Percentiles rank a stretch among this genome's conserved stretches.
Evolutionary conservation across 139 green algal species (phyloP).

Genomic region (Chlamydomonas eustigma): DNA sequence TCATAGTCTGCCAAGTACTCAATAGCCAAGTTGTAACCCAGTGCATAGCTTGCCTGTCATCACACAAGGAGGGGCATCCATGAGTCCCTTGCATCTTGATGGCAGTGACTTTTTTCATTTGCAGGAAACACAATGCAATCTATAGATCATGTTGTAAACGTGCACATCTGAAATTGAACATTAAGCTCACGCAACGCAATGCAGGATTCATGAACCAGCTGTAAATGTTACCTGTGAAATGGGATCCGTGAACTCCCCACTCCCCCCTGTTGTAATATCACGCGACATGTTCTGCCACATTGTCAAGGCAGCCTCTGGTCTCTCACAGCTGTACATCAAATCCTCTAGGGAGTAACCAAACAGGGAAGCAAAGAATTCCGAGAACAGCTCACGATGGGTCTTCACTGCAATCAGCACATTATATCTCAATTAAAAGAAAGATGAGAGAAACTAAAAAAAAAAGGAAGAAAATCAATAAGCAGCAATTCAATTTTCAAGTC

Average conservation of each 20-base stretch:
- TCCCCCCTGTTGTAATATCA: conserved; percentile 57
- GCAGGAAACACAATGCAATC: too few species aligned
- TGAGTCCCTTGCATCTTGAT: too few species aligned
- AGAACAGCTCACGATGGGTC: conserved; percentile 83
- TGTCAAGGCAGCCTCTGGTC: conserved; percentile 35
- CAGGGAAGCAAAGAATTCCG: conserved; percentile 76
- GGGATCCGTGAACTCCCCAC: conserved; percentile 3
- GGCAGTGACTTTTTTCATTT: too few species aligned
- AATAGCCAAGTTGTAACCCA: conserved; percentile 94
- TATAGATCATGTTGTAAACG: too few species aligned
- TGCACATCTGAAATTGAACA: too few species aligned
- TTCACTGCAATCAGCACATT: too few species aligned
- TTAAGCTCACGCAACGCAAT: too few species aligned
- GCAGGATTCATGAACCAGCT: too few species aligned
- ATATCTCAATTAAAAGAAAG: too few species aligned
- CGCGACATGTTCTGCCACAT: conserved; percentile 78
- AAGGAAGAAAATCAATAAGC: too few species aligned
- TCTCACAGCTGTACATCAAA: conserved; percentile 46
- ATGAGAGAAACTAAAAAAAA: too few species aligned
- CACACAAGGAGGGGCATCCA: not conserved
- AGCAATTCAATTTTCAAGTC: too few species aligned
- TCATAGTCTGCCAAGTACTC: conserved; percentile 93
- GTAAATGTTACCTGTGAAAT: conserved; percentile 51
- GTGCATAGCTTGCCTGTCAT: conserved; percentile 70
- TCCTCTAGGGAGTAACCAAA: conserved; percentile 58